Evolutionary conservation across 768 basidiomycete species (phyloP).

Genomic region (Tremella fuciformis): DNA sequence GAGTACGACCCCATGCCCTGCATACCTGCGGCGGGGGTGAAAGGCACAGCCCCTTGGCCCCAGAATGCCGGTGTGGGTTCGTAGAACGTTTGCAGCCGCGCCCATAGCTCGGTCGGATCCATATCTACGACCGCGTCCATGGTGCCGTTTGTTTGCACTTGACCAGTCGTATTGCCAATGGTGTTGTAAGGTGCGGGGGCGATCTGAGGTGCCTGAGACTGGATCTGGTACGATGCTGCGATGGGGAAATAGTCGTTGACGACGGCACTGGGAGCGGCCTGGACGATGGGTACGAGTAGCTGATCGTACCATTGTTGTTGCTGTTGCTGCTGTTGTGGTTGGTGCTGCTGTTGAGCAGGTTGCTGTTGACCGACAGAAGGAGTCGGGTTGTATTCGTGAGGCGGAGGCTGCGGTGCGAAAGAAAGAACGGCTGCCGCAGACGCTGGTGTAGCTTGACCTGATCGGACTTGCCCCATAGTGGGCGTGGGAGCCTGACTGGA

Average conservation of each 20-base stretch:
- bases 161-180: neutral
- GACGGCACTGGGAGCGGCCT: neutral
- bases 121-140: constrained; percentile 4
- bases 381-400: neutral
- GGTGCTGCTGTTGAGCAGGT: neutral
- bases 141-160: neutral
- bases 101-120: constrained; percentile 36
- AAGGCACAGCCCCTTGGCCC: constrained; percentile 18
- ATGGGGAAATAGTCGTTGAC: constrained; percentile 1
- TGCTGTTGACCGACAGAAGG: neutral
- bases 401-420: neutral
- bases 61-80: constrained; percentile 38
- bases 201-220: neutral
- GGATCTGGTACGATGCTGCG: neutral
- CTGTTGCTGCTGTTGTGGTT: neutral
- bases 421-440: no score
- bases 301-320: neutral
- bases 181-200: neutral
- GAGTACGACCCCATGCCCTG: no score
- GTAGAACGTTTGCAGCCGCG: constrained; percentile 44
- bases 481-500: no score
- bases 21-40: neutral
- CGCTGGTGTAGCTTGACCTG: neutral
- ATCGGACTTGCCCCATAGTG: no score
- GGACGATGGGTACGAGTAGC: neutral